Evolutionary conservation across 768 basidiomycete species (phyloP), one percentile per base, ranked within the genome.

Genomic region (Lentinus tigrinus): DNA sequence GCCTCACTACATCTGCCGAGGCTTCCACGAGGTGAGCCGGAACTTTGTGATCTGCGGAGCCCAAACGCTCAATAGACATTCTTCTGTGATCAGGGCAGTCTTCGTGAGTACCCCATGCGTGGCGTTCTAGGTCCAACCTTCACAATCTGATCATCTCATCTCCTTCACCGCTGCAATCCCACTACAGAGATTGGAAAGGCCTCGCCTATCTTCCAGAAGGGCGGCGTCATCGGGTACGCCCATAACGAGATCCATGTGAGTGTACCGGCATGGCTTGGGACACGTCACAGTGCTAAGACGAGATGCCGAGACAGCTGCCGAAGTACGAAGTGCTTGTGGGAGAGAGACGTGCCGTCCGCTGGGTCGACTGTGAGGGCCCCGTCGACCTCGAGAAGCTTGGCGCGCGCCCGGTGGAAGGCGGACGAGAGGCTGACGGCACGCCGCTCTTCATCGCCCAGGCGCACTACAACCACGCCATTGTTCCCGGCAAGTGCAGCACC

Each of bases 311-410:
- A n/a, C 63, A 89, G 88, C 38, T 85, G 34, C 80, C 77, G 27
- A 77, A 75, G 34, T 91, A 83, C 63, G 89, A 91, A 65, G 78
- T 91, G 46, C 84, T 91, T n/a, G 73, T 89, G 17, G 89, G 86
- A 1, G 75, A 90, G 65, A 72, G 75, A 61, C 70, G 68, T 3
- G 85, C 76, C 24, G 69, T 91, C 52, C 75, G 63, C 48, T 91
- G 89, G 89, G 83, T 87, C 0, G 60, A 75, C 48, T 62, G 70
- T 48, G 70, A 71, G 34, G 85, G 85, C 26, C 69, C 66, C 6
- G 60, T 89, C 56, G 75, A 83, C 52, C 56, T 82, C 34, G 44
- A 65, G 1, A 54, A 63, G 37, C 78, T 88, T 31, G 73, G 79
- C 47, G 71, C 71, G 47, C 70, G 59, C 4, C 87, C 86, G 0